Evolutionary conservation across 192 early-diverging fungal genomes (phyloP), one percentile per base, ranked within the genome.

Genomic region (Coemansia sp.): DNA sequence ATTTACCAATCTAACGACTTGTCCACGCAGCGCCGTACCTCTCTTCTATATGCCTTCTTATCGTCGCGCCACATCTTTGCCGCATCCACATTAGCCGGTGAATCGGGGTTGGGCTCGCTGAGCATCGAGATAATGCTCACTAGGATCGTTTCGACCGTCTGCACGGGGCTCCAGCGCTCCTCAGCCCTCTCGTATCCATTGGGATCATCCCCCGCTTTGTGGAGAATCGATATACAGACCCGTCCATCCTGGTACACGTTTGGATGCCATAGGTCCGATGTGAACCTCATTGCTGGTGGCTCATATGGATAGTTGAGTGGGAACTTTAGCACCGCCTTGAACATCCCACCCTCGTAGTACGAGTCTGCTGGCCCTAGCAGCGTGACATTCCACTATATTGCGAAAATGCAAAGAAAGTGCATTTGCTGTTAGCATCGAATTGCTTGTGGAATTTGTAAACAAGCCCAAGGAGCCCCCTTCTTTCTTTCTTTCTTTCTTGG

Each of bases 141-240:
- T 30, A 97, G 73, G 59, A 99, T 95, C 12, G 93, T 91, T 75
- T 97, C 94, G 33, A 97, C 94, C 2, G 93, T 94, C 82, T 96
- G 95, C 21, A 95, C 90, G n/a, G 96, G 94, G 23, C 87, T 84
- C 96, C 96, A 99, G 63, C 96, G 86, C 72, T 99, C 96, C 37
- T 83, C 83, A 3, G 94, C 87, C 53, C 88, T 72, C 69, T 97
- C 95, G 72, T 99, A 99, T 0, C 94, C 94, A 64, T 85, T 95
- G 66, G 87, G 86, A 79, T 98, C 96, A 21, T 94, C 91, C n/a
- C 88, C 92, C 20, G 89, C 86, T 31, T 84, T 85, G 57, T 91
- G 88, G 71, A 99, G 77, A 70, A 99, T 99, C n/a, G 93, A 94
- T 56, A 99, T 97, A 75, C 95, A 97, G 18, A 99, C 94, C 26